Evolutionary conservation across 2,329 filamentous ascomycete species (phyloP), one percentile per base, ranked within the genome.

Genomic region (Aureobasidium sp.): DNA sequence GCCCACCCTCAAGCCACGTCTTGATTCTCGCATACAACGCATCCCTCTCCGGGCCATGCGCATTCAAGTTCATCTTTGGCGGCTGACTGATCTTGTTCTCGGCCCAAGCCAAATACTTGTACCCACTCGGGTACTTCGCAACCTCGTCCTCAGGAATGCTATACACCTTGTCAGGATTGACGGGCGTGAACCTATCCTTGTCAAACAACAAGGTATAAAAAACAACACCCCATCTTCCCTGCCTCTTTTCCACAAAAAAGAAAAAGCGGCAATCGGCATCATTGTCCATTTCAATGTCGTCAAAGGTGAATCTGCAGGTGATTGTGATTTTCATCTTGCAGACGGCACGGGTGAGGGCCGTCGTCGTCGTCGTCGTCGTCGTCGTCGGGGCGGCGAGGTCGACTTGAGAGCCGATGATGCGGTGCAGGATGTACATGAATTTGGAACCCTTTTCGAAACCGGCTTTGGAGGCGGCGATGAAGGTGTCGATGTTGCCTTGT

Each of bases 161-260:
- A 27, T 57, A 57, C 3, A 45, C 48, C 6, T 39, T 29, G 8
- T 55, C 49, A 3, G 53, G 55, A 16, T 57, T 54, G 2, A 57
- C 55, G 1, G 55, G 49, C 6, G 50, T 22, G 32, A 57, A 57
- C 50, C 52, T 72, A 57, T 71, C 70, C 42, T 69, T 70, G 56
- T 71, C 63, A 35, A 64, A 64, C n/a, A 74, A 62, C 34, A 58
- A 35, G 19, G 55, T 58, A 27, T 52, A 58, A 34, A 54, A 50
- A 11, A 44, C 52, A 8, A 58, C 49, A 22, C 55, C 57, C 57
- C 57, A 58, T 34, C 35, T 47, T 11, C 40, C 40, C 32, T 49
- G 32, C n/a, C 55, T 50, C 48, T 57, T 57, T 21, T 56, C 53
- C 44, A 57, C 14, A 21, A 59, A 52, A 50, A 59, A 59, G 37